A percentile compares a stretch with the other conserved stretches of the same genome.
phyloP scores from a whole-genome alignment of 1,284 basidiomycete genomes.

The Malassezia vespertilionis region DNA sequence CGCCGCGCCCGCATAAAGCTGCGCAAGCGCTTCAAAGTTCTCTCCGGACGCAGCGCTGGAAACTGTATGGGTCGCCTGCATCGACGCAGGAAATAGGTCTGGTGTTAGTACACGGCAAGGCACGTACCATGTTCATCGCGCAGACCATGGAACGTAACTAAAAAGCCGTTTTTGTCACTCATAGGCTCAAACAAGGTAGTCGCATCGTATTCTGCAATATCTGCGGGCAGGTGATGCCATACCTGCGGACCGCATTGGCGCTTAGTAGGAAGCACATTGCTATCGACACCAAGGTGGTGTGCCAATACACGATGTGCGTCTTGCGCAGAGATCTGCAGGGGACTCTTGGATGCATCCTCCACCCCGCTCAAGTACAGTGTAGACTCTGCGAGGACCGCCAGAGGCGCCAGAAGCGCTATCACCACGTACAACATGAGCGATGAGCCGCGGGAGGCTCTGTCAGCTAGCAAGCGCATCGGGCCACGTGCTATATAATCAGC shows the following conservation, averaged over 20 bases:
- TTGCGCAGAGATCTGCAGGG: background rate
- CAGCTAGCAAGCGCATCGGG: no score
- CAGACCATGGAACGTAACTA: slow-evolving; percentile 7
- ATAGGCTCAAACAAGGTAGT: slow-evolving; percentile 4
- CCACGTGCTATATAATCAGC: no score
- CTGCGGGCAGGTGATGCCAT: slow-evolving; percentile 14
- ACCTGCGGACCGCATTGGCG: background rate
- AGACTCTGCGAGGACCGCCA: slow-evolving; percentile 3
- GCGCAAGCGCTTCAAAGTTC: slow-evolving; percentile 5
- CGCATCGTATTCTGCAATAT: slow-evolving; percentile 9
- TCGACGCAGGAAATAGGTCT: slow-evolving; percentile 6
- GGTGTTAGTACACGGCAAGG: background rate
- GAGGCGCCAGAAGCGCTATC: slow-evolving; percentile 3
- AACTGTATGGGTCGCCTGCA: slow-evolving; percentile 8
- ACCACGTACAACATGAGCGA: slow-evolving; percentile 10
- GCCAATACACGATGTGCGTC: slow-evolving; percentile 12
- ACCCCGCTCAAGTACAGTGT: background rate
- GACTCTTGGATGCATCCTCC: background rate
- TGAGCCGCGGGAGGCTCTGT: no score
- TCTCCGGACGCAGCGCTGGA: background rate
- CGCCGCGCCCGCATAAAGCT: slow-evolving; percentile 1
- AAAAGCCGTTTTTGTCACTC: background rate
- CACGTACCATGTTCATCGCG: slow-evolving; percentile 1
- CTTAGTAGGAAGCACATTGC: background rate
- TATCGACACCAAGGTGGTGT: slow-evolving; percentile 10